phyloP scores from a whole-genome alignment of 768 basidiomycete genomes.

The Chalciporus piperatus region DNA sequence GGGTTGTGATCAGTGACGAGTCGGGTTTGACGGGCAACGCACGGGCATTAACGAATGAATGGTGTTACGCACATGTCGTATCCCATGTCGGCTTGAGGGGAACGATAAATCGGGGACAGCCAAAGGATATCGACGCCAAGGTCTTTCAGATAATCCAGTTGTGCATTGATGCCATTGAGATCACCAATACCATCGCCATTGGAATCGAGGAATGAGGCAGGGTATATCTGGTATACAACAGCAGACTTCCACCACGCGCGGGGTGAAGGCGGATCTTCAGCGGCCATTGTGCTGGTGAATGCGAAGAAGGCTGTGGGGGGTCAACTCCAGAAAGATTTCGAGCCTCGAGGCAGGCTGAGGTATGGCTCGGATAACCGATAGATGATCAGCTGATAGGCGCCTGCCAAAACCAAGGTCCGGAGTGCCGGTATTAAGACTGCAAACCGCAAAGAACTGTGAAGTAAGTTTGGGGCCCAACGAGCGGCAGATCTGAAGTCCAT shows the following conservation, averaged over 20 bases:
- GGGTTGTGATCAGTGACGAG: neutral
- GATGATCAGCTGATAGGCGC: conserved; percentile 15
- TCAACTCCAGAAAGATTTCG: conserved; percentile 4
- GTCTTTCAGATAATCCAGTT: conserved; percentile 66
- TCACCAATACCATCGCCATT: conserved; percentile 71
- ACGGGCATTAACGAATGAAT: neutral
- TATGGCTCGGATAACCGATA: conserved; percentile 3
- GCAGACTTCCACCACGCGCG: conserved; percentile 58
- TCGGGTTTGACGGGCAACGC: neutral
- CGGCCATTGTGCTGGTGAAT: conserved; percentile 7
- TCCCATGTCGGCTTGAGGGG: conserved; percentile 70
- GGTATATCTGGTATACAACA: conserved; percentile 68
- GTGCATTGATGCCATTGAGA: conserved; percentile 59
- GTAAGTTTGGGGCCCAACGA: neutral
- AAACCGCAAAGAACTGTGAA: neutral
- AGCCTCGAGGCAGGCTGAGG: conserved; percentile 20
- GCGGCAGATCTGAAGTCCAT: neutral
- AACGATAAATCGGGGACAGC: conserved; percentile 60
- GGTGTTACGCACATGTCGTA: conserved; percentile 57
- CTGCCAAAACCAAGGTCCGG: conserved; percentile 1
- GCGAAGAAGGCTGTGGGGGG: conserved; percentile 14
- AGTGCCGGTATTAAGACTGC: neutral
- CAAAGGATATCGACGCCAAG: conserved; percentile 69
- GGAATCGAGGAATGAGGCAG: conserved; percentile 67
- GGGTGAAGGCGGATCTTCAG: conserved; percentile 20